Evolutionary conservation across 345 rosid species (phyloP).

Genomic region (Euphorbia tirucalli): DNA sequence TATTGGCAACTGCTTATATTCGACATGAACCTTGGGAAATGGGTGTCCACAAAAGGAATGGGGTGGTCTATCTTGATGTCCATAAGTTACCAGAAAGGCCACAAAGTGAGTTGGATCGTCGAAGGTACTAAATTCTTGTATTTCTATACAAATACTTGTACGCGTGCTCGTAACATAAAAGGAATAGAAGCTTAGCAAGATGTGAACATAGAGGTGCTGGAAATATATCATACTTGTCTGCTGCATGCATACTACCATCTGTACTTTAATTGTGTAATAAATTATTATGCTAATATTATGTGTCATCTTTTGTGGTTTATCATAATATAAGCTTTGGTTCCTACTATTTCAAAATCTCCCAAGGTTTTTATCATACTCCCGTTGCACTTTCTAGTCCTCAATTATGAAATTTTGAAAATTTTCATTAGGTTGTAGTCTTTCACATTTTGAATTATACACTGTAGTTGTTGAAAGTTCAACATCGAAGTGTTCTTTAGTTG

Average conservation of each 20-base stretch:
- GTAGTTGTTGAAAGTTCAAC: background rate
- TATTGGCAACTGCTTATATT: constrained; percentile 81
- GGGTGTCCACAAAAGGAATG: constrained; percentile 99
- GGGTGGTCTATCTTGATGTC: constrained; percentile 85
- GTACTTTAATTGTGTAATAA: background rate
- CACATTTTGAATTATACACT: background rate
- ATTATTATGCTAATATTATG: background rate
- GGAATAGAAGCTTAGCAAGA: constrained; percentile 1
- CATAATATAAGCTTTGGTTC: background rate
- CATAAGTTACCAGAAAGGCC: constrained; percentile 93
- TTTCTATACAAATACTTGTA: background rate
- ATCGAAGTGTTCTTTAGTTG: background rate
- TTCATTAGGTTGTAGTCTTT: background rate
- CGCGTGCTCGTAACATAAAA: background rate
- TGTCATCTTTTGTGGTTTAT: background rate
- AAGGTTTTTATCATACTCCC: background rate
- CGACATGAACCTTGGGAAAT: constrained; percentile 94
- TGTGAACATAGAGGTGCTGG: background rate
- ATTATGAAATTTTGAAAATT: background rate
- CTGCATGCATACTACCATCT: background rate
- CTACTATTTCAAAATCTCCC: background rate
- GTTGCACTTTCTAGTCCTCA: background rate
- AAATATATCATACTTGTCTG: background rate
- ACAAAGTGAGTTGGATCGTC: constrained; percentile 76
- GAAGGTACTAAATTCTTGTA: constrained; percentile 50